These are phyloP conservation scores for Solanum chiquidenum DNA, from an alignment of 257 asterid genomes.

Conservation along the genomic window DNA sequence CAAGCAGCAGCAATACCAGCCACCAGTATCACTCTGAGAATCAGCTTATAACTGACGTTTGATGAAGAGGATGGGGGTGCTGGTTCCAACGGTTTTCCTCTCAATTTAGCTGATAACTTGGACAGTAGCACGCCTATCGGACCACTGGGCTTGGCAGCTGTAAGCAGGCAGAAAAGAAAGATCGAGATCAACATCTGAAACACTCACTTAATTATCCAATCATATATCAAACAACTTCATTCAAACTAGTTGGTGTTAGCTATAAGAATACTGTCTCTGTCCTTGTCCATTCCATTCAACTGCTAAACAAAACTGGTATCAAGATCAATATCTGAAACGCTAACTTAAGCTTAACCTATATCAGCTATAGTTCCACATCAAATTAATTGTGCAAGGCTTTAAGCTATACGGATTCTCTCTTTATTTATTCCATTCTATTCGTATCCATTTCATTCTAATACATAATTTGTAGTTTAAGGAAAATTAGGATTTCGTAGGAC, in stretches of 20 bases:
- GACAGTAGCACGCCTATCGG: slow-evolving; percentile 39
- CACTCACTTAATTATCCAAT: not conserved
- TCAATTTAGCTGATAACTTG: slow-evolving; percentile 46
- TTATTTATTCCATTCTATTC: not conserved
- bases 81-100: slow-evolving; percentile 47
- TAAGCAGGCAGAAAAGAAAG: not conserved
- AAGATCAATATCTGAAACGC: not conserved
- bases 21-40: slow-evolving; percentile 45
- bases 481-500: not conserved
- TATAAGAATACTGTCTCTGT: not conserved
- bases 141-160: slow-evolving; percentile 40
- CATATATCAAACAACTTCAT: not conserved
- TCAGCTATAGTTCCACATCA: not conserved
- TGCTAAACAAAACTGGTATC: not conserved
- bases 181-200: not conserved
- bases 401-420: not conserved
- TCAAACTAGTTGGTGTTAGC: not conserved
- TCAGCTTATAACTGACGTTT: slow-evolving; percentile 36
- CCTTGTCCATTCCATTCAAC: not conserved
- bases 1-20: slow-evolving; percentile 65
- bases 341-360: not conserved
- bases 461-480: not conserved
- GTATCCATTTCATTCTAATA: not conserved
- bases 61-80: slow-evolving; percentile 28
- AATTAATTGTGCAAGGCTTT: not conserved